Evolutionary conservation across 148 eudicot species (phyloP).

Genomic region (Rheum nobile): DNA sequence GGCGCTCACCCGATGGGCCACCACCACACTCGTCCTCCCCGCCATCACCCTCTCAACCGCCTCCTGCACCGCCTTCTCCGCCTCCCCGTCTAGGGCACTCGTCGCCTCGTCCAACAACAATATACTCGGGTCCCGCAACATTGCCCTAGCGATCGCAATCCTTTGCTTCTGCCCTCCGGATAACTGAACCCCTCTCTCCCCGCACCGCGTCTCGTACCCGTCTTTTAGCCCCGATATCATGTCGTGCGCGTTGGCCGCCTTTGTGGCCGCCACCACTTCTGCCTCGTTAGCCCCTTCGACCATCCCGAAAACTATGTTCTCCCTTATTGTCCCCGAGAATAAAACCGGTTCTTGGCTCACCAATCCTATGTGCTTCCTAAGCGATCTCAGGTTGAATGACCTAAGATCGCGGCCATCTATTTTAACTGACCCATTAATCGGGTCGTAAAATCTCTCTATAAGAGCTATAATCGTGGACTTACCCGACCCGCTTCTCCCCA

Average conservation of each 20-base stretch:
- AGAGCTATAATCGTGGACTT: conserved; percentile 67
- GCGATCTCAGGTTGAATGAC: conserved; percentile 34
- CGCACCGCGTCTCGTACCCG: conserved; percentile 65
- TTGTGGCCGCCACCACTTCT: conserved; percentile 50
- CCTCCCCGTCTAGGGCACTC: conserved; percentile 66
- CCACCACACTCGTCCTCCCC: conserved; percentile 64
- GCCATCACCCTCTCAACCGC: conserved; percentile 71
- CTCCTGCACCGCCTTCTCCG: conserved; percentile 67
- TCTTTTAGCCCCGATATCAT: conserved; percentile 51
- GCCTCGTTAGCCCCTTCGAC: conserved; percentile 25
- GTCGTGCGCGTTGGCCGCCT: conserved; percentile 70
- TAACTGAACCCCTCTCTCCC: conserved; percentile 67
- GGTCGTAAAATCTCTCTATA: conserved; percentile 79
- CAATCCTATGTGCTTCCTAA: conserved; percentile 65
- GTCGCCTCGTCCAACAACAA: conserved; percentile 77
- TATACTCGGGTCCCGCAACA: conserved; percentile 44
- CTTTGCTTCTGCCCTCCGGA: conserved; percentile 88
- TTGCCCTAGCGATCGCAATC: conserved; percentile 78
- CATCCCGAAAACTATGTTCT: conserved; percentile 57
- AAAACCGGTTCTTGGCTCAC: conserved; percentile 83
- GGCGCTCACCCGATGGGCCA: conserved; percentile 74
- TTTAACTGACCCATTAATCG: conserved; percentile 36
- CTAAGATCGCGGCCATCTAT: conserved; percentile 56
- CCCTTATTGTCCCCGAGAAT: conserved; percentile 48
- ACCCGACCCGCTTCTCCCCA: conserved; percentile 86